These are phyloP conservation scores for Candida maesae DNA, from an alignment of 805 yeast species.

Conservation along the genomic window DNA sequence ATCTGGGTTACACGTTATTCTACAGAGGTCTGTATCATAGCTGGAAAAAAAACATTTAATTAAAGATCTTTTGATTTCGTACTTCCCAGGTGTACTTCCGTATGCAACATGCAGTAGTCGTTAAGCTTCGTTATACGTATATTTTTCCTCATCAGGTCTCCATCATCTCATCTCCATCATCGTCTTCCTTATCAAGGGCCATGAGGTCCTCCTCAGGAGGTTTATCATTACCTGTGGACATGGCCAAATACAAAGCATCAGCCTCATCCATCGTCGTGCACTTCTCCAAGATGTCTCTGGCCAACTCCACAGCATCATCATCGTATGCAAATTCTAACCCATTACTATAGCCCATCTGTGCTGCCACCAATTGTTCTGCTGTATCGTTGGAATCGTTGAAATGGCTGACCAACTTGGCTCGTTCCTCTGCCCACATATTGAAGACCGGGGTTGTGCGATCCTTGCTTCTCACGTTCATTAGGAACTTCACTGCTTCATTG, in stretches of 20 bases:
- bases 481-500: slow-evolving; percentile 34
- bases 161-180: not conserved
- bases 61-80: no score
- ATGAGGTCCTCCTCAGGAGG: not conserved
- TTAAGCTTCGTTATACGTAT: no score
- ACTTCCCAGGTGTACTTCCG: no score
- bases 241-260: slow-evolving; percentile 65
- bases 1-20: no score
- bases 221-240: slow-evolving; percentile 30
- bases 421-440: slow-evolving; percentile 41
- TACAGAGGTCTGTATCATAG: slow-evolving; percentile 9
- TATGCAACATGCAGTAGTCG: no score
- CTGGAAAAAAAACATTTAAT: slow-evolving; percentile 1
- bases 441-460: slow-evolving; percentile 30
- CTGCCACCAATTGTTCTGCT: slow-evolving; percentile 28
- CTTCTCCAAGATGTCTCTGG: slow-evolving; percentile 65
- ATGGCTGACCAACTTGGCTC: slow-evolving; percentile 38
- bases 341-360: slow-evolving; percentile 45
- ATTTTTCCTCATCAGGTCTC: not conserved
- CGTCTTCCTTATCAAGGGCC: no score
- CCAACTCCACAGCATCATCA: slow-evolving; percentile 59
- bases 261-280: slow-evolving; percentile 76
- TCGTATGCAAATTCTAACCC: slow-evolving; percentile 63
- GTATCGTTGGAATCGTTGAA: slow-evolving; percentile 23
- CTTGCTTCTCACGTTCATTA: slow-evolving; percentile 34